Conservation (phyloP, 768 basidiomycete genomes). For the Pseudohyphozyma bogoriensis region DNA sequence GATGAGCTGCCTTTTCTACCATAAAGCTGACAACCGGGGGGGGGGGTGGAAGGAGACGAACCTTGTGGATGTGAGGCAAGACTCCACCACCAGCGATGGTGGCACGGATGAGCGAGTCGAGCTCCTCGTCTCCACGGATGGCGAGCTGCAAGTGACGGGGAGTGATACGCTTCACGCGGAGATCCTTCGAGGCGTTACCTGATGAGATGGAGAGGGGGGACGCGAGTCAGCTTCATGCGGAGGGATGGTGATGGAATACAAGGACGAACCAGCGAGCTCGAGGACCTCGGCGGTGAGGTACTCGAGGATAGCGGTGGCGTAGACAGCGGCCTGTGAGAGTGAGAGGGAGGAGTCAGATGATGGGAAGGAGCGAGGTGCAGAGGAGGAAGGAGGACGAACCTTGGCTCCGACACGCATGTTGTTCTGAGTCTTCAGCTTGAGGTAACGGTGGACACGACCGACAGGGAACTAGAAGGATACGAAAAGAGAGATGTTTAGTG, state of each 20-base stretch:
- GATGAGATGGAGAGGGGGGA: no score
- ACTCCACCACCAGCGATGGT: slow-evolving; percentile 62
- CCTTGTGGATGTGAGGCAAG: slow-evolving; percentile 32
- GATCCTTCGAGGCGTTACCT: slow-evolving; percentile 96
- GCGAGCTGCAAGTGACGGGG: slow-evolving; percentile 92
- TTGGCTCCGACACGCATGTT: slow-evolving; percentile 96
- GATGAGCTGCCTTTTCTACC: background rate
- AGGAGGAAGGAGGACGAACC: no score
- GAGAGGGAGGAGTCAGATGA: no score
- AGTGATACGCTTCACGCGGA: slow-evolving; percentile 93
- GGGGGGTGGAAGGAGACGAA: background rate
- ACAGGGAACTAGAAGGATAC: slow-evolving; percentile 84
- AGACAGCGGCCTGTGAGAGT: slow-evolving; percentile 95
- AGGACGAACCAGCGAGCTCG: slow-evolving; percentile 73
- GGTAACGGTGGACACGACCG: slow-evolving; percentile 91
- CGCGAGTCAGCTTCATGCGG: no score
- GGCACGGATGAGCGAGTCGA: slow-evolving; percentile 82
- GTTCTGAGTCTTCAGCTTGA: slow-evolving; percentile 83
- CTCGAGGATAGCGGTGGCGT: slow-evolving; percentile 90
- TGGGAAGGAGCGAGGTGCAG: no score
- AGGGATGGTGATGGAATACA: no score
- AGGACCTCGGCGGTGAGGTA: slow-evolving; percentile 94
- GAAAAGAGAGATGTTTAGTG: no score
- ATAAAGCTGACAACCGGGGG: no score
- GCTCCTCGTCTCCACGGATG: slow-evolving; percentile 92